Conservation (phyloP, 148 eudicot species). For the Bassia scoparia region DNA sequence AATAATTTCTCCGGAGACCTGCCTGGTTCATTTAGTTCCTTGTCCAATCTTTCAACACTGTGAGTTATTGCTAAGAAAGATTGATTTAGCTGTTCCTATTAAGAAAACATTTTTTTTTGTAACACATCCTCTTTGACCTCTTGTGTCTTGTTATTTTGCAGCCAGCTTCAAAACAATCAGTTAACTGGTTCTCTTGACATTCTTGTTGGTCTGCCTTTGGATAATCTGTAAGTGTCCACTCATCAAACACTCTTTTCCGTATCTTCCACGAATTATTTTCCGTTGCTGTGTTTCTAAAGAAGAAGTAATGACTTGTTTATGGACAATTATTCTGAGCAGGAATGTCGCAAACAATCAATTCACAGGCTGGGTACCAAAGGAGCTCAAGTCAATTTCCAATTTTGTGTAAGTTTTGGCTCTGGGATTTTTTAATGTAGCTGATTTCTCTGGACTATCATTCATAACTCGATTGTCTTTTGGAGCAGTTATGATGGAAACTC, state of each 20-base stretch:
- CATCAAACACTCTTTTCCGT: neutral
- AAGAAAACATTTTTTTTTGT: neutral
- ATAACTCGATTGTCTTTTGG: slow-evolving; percentile 10
- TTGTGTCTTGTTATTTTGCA: slow-evolving; percentile 37
- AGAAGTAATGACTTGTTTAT: neutral
- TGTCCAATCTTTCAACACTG: slow-evolving; percentile 86
- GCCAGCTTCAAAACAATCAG: slow-evolving; percentile 76
- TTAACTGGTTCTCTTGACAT: slow-evolving; percentile 64
- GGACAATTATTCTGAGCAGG: slow-evolving; percentile 36
- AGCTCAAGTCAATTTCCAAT: slow-evolving; percentile 62
- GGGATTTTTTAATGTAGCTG: neutral
- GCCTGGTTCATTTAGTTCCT: slow-evolving; percentile 56
- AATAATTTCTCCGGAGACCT: slow-evolving; percentile 81
- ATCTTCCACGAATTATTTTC: neutral
- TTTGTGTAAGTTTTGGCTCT: slow-evolving; percentile 60
- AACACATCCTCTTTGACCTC: slow-evolving; percentile 24
- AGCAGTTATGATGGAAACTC: slow-evolving; percentile 76
- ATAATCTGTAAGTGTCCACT: slow-evolving; percentile 60
- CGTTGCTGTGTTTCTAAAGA: neutral
- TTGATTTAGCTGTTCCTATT: slow-evolving; percentile 5
- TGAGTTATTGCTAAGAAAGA: slow-evolving; percentile 39
- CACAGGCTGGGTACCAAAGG: slow-evolving; percentile 86
- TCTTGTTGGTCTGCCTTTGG: slow-evolving; percentile 68
- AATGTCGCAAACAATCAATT: slow-evolving; percentile 87
- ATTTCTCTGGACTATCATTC: neutral